Base-by-base conservation (phyloP, 2,329 filamentous ascomycete genomes). In the Trichoderma brevicompactum region DNA sequence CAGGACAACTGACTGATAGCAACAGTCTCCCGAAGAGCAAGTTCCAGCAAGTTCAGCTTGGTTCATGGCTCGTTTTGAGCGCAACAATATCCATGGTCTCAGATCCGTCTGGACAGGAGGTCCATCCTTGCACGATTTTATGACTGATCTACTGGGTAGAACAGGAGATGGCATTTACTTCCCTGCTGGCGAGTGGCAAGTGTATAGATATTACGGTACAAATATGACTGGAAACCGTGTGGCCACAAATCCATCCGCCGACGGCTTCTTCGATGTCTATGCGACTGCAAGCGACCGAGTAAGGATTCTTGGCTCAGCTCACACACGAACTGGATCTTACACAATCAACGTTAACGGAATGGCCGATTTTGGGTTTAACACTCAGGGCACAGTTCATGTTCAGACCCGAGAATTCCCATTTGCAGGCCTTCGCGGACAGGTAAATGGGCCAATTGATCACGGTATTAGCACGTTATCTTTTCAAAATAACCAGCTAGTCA, bases 161-260 rank as follows among this genome's bases (percentile, higher is more conserved):
- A 60, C 63, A 1, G 63, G 48, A 2, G 48, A 38, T 2, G 48
- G 54, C 1, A 41, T 46, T 13, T 64, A 64, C 41, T 64, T 64
- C 23, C 61, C 61, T 12, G 61, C 61, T 3, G 61, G 61, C 2
- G 61, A 64, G 36, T 64, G 61, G 61, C 61, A 64, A 36, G 63
- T 65, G n/a, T 65, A 65, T 10, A 44, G 41, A 17, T 65, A 65
- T 36, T 65, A 65, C 19, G 63, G 55, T 5, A 62, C 54, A 5
- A 60, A 65, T 7, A 62, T 65, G 63, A 65, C 63, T 15, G 63
- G 63, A 49, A 61, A 65, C 23, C 44, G 54, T 7, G 55, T 61
- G 5, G 38, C 40, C 4, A 12, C 56, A 3, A 28, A 13, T 23
- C 6, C 55, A 60, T 65, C 63, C 1, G 54, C 38, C 2, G 63